Conservation (phyloP, 306 rosid species). For the Fagus crenata region DNA sequence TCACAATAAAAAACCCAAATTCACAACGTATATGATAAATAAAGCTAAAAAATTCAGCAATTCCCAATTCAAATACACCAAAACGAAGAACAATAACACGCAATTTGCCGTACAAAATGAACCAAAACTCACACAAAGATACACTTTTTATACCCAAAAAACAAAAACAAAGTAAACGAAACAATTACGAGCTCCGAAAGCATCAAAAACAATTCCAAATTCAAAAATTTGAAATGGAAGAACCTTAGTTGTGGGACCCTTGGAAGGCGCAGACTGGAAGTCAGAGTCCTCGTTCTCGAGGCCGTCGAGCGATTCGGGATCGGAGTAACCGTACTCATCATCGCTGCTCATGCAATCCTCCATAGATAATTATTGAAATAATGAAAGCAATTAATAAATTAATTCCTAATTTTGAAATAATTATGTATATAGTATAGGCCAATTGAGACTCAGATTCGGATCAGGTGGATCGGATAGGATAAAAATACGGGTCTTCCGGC, state of each 20-base stretch:
- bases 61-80: neutral
- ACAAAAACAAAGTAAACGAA: no score
- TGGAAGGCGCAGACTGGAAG: conserved; percentile 40
- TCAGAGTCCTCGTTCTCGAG: conserved; percentile 56
- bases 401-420: neutral
- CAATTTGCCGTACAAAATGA: neutral
- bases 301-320: conserved; percentile 60
- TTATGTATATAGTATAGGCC: neutral
- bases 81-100: neutral
- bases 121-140: neutral
- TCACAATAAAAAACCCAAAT: conserved; percentile 3
- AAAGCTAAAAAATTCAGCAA: neutral
- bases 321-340: conserved; percentile 62
- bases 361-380: conserved; percentile 33
- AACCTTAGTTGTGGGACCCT: conserved; percentile 74
- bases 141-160: neutral
- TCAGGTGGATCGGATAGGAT: conserved; percentile 29
- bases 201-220: neutral
- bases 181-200: conserved; percentile 1
- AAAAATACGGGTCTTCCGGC: neutral
- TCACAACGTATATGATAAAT: neutral
- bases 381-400: neutral
- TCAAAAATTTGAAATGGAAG: conserved; percentile 14
- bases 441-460: conserved; percentile 6
- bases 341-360: conserved; percentile 57